phyloP scores from a whole-genome alignment of 805 yeast species.

The Lachancea fermentati region DNA sequence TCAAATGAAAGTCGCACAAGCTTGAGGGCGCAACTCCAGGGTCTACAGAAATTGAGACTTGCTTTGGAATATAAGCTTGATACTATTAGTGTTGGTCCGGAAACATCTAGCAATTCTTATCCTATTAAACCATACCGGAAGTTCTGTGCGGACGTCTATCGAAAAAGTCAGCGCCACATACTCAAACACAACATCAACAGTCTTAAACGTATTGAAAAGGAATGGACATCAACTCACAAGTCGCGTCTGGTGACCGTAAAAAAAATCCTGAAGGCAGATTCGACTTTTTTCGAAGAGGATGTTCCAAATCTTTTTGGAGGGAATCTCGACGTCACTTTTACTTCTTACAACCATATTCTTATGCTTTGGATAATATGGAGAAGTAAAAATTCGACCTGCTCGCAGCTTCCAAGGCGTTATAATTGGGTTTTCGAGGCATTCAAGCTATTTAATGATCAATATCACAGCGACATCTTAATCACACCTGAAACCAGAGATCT shows the following conservation, averaged over 20 bases:
- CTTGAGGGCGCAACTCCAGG: constrained; percentile 52
- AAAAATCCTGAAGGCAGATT: constrained; percentile 47
- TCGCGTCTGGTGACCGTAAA: constrained; percentile 43
- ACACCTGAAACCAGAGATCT: not conserved
- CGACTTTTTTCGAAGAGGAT: constrained; percentile 42
- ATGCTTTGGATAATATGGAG: constrained; percentile 6
- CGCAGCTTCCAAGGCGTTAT: constrained; percentile 1
- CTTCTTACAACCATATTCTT: constrained; percentile 3
- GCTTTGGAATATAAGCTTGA: constrained; percentile 48
- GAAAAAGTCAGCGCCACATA: constrained; percentile 44
- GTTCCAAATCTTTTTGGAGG: constrained; percentile 43
- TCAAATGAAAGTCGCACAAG: constrained; percentile 34
- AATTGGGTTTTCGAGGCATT: constrained; percentile 4
- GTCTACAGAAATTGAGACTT: constrained; percentile 46
- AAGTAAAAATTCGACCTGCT: not conserved
- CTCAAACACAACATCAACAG: constrained; percentile 39
- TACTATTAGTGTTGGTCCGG: constrained; percentile 18
- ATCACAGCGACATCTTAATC: not conserved
- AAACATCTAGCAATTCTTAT: constrained; percentile 5
- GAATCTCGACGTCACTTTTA: constrained; percentile 37
- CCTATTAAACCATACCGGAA: constrained; percentile 13
- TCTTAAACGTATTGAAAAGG: constrained; percentile 48
- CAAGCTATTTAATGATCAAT: not conserved
- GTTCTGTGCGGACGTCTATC: constrained; percentile 39
- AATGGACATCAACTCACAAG: constrained; percentile 39